Conservation (phyloP, 441 rosid species). For the Omphalea diandra region DNA sequence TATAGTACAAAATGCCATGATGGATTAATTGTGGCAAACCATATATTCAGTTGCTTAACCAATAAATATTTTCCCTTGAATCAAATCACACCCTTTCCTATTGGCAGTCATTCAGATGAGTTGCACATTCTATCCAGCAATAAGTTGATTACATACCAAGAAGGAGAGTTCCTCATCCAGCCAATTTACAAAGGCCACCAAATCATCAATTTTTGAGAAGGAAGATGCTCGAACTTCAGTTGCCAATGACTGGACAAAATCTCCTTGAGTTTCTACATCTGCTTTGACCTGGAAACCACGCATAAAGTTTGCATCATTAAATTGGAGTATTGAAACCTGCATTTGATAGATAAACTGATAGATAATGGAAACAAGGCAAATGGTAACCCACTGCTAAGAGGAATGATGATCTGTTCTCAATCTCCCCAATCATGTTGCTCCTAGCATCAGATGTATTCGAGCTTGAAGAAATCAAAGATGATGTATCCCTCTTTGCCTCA, state of each 20-base stretch:
- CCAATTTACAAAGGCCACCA: constrained; percentile 95
- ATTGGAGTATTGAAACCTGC: constrained; percentile 9
- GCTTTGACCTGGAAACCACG: constrained; percentile 77
- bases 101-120: constrained; percentile 10
- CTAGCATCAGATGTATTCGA: constrained; percentile 71
- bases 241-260: constrained; percentile 90
- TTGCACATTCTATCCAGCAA: constrained; percentile 11
- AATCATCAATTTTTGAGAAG: constrained; percentile 68
- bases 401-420: constrained; percentile 91
- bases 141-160: constrained; percentile 77
- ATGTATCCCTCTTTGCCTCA: constrained; percentile 81
- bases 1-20: neutral
- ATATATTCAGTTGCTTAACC: constrained; percentile 16
- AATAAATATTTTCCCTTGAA: neutral
- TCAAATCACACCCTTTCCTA: constrained; percentile 8
- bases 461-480: constrained; percentile 61
- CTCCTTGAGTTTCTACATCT: constrained; percentile 98
- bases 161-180: constrained; percentile 98
- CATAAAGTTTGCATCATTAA: constrained; percentile 19
- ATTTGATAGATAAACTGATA: constrained; percentile 7
- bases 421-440: constrained; percentile 95
- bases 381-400: constrained; percentile 69
- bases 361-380: constrained; percentile 17
- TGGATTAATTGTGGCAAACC: neutral
- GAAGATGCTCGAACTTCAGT: constrained; percentile 85